Percentiles rank a stretch among this genome's conserved stretches.
These are phyloP conservation scores for Cymbopogon citratus DNA, from an alignment of 176 grass and related monocot species.

Conservation along the genomic window DNA sequence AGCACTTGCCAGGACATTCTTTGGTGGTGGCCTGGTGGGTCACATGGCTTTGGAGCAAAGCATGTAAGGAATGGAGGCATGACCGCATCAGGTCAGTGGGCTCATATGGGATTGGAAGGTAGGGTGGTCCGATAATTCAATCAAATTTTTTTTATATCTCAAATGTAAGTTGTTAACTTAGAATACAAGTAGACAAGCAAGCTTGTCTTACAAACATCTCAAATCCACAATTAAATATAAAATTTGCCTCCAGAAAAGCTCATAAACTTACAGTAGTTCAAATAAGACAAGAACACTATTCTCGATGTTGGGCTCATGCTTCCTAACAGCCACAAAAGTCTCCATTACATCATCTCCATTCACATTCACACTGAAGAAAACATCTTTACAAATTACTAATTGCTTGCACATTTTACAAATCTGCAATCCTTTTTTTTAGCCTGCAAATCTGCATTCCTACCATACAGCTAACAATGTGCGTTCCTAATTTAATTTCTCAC, in stretches of 20 bases:
- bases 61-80: too few species aligned
- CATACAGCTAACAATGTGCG: not conserved
- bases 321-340: not conserved
- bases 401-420: not conserved
- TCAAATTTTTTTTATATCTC: too few species aligned
- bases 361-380: not conserved
- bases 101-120: not conserved
- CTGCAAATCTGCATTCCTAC: not conserved
- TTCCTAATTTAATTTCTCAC: not conserved
- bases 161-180: too few species aligned
- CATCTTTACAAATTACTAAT: not conserved
- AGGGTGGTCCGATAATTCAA: not conserved
- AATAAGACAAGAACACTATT: not conserved
- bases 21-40: not conserved
- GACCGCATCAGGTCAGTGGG: not conserved
- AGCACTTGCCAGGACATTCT: not conserved
- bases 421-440: too few species aligned
- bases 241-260: too few species aligned
- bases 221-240: too few species aligned
- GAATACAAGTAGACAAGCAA: too few species aligned
- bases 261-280: not conserved
- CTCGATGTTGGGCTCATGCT: not conserved
- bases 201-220: too few species aligned
- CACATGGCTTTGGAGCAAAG: not conserved
- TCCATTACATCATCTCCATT: not conserved